Conservation (phyloP, 164 flowering plant species). For the Magnolia sinica region DNA sequence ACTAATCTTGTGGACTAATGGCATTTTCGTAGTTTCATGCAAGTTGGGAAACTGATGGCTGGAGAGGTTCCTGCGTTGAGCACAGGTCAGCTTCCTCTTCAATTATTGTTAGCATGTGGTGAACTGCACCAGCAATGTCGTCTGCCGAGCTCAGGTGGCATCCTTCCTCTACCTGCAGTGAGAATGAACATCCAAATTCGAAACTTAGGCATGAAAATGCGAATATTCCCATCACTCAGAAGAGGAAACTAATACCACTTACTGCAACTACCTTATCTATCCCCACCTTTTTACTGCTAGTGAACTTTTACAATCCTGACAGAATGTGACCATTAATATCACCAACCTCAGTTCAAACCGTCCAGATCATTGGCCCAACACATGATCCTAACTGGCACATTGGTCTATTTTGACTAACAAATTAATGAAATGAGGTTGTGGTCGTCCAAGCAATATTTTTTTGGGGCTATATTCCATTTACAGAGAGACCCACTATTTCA, state of each 20-base stretch:
- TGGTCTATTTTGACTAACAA: background rate
- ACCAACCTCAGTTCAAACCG: background rate
- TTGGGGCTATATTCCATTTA: too few relatives aligned
- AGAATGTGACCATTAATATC: background rate
- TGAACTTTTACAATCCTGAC: background rate
- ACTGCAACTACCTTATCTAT: background rate
- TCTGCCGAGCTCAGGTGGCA: conserved; percentile 77
- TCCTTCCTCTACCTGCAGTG: conserved; percentile 77
- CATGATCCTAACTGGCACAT: background rate
- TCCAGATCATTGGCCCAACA: background rate
- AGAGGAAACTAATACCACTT: background rate
- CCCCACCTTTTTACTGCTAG: background rate
- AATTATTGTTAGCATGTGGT: conserved; percentile 58
- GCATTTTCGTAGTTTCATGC: background rate
- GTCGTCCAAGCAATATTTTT: too few relatives aligned
- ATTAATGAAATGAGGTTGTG: too few relatives aligned
- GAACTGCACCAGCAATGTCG: conserved; percentile 77
- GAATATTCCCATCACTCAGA: background rate
- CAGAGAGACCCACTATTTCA: too few relatives aligned
- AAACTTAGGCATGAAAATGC: background rate
- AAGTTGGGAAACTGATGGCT: background rate
- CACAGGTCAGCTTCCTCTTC: background rate
- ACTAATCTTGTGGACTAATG: background rate
- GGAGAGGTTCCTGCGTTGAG: background rate
- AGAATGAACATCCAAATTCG: background rate